phyloP scores from a whole-genome alignment of 306 rosid genomes.

The Cucurbita pepo region DNA sequence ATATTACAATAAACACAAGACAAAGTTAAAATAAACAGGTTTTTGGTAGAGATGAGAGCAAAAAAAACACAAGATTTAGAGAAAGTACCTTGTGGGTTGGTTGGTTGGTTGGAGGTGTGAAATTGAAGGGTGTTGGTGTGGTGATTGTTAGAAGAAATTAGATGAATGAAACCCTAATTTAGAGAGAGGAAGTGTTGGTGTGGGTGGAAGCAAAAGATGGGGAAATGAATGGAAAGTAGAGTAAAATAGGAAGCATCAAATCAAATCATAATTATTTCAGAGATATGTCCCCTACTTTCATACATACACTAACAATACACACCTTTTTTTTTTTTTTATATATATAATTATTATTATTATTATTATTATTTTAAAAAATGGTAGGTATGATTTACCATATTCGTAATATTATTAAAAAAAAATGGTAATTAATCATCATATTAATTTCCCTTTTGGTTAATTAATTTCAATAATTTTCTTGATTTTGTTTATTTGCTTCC shows the following conservation, averaged over 20 bases:
- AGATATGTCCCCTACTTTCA: not conserved
- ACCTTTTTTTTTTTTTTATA: not conserved
- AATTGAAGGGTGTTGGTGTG: not conserved
- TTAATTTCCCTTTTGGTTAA: conserved; percentile 2
- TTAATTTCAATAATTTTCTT: not conserved
- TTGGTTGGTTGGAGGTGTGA: not conserved
- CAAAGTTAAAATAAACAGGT: not conserved
- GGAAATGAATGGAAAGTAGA: not conserved
- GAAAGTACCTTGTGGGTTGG: not conserved
- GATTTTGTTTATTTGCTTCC: not conserved
- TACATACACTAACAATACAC: not conserved
- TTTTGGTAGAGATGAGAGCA: not conserved
- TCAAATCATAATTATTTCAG: not conserved
- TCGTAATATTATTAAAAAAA: not conserved
- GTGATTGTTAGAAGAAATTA: not conserved
- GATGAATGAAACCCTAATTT: conserved; percentile 1
- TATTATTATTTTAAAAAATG: no score
- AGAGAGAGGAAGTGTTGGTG: not conserved
- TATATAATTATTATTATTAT: not conserved
- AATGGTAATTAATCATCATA: not conserved
- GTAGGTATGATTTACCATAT: not conserved
- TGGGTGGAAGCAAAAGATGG: not conserved
- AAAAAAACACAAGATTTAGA: not conserved
- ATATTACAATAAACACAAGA: not conserved
- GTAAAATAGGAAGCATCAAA: conserved; percentile 2